phyloP scores from a whole-genome alignment of 768 basidiomycete species.

The Tulasnella sp. region DNA sequence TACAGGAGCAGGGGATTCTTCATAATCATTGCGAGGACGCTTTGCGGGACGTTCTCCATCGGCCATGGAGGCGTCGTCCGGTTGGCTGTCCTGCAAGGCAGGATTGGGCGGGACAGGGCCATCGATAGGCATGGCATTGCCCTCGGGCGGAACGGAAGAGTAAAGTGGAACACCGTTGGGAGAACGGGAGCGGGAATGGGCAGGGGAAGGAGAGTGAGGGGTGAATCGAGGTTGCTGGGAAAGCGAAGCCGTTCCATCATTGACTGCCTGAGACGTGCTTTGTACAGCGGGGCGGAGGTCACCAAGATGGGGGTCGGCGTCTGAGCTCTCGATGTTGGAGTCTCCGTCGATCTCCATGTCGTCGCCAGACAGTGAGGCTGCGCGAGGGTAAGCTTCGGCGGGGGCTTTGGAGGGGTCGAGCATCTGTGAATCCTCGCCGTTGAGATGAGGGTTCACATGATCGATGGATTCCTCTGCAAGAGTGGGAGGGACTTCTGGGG shows the following conservation, averaged over 20 bases:
- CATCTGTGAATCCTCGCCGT: neutral
- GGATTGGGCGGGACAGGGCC: neutral
- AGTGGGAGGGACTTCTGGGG: conserved; percentile 2
- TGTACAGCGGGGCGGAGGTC: neutral
- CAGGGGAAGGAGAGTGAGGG: neutral
- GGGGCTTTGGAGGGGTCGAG: neutral
- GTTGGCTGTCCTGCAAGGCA: neutral
- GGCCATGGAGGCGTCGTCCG: neutral
- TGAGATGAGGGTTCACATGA: neutral
- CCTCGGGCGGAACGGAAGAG: neutral
- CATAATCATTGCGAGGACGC: conserved; percentile 63
- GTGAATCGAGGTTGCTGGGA: neutral
- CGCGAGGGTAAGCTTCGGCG: neutral
- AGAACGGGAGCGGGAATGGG: neutral
- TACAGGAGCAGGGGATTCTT: conserved; percentile 62
- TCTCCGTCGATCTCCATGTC: neutral
- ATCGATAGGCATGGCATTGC: neutral
- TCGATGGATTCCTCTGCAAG: neutral
- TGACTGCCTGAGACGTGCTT: neutral
- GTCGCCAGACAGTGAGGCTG: neutral
- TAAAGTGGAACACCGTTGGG: neutral
- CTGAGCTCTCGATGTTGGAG: neutral
- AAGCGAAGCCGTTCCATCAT: neutral
- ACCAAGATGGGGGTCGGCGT: neutral
- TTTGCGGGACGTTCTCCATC: conserved; percentile 70